These are phyloP conservation scores for Nannizziopsis arthrosporioides DNA, from an alignment of 2,329 filamentous ascomycete genomes.

Conservation along the genomic window DNA sequence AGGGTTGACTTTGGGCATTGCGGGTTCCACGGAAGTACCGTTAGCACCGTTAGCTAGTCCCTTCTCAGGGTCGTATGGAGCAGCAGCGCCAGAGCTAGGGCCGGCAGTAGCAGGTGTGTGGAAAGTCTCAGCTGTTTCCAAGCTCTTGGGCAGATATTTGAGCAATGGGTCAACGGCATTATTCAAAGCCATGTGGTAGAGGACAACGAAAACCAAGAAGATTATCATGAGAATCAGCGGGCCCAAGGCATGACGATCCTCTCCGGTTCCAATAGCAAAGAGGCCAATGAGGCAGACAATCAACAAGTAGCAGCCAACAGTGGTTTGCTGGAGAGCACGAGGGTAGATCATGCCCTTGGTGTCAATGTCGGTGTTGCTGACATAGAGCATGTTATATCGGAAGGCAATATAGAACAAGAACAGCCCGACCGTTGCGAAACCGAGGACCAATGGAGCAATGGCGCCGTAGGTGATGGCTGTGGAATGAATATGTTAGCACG, in stretches of 20 bases:
- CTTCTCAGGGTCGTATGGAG: slow-evolving; percentile 21
- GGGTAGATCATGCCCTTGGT: slow-evolving; percentile 82
- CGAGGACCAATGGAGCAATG: slow-evolving; percentile 73
- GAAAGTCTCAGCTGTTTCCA: slow-evolving; percentile 37
- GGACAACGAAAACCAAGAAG: slow-evolving; percentile 60
- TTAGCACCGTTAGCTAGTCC: slow-evolving; percentile 21
- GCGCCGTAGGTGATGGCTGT: slow-evolving; percentile 71
- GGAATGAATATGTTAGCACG: slow-evolving; percentile 14
- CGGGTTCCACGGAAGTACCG: slow-evolving; percentile 16
- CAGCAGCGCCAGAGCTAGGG: slow-evolving; percentile 19
- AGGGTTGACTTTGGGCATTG: slow-evolving; percentile 27
- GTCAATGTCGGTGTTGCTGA: slow-evolving; percentile 69
- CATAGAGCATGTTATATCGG: slow-evolving; percentile 82
- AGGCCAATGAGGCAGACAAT: slow-evolving; percentile 76
- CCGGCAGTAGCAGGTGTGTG: slow-evolving; percentile 23
- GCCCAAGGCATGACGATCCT: slow-evolving; percentile 50
- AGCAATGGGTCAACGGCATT: slow-evolving; percentile 64
- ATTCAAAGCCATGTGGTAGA: slow-evolving; percentile 64
- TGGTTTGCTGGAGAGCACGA: slow-evolving; percentile 73
- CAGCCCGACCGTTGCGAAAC: slow-evolving; percentile 69
- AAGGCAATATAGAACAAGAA: slow-evolving; percentile 76
- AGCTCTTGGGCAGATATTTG: slow-evolving; percentile 66
- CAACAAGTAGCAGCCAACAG: slow-evolving; percentile 71
- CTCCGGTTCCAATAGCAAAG: slow-evolving; percentile 58
- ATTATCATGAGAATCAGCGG: slow-evolving; percentile 65